A percentile compares a stretch with the other conserved stretches of the same genome.
These are phyloP conservation scores for Solanum ahanhuiri DNA, from an alignment of 257 asterid genomes.

Conservation along the genomic window DNA sequence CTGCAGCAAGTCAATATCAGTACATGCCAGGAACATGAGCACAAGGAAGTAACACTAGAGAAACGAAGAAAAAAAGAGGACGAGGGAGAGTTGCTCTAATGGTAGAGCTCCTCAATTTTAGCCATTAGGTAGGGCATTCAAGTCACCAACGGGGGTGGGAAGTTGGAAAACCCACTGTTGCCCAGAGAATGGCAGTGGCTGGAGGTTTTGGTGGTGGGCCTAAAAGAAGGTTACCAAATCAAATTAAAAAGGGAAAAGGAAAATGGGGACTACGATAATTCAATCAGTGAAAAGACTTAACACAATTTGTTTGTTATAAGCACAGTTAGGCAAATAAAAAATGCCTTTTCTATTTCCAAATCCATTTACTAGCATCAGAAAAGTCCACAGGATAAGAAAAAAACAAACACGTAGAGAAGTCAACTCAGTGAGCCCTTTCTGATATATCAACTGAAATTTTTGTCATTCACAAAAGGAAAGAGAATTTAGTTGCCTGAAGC, in stretches of 20 bases:
- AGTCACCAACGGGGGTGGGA: neutral
- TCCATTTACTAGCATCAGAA: neutral
- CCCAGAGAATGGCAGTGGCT: neutral
- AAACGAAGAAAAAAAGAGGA: neutral
- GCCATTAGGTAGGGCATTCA: neutral
- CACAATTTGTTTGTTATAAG: neutral
- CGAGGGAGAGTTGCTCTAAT: neutral
- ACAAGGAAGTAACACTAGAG: neutral
- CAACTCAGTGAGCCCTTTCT: neutral
- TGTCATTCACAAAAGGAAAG: neutral
- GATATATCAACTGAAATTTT: neutral
- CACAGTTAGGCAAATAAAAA: neutral
- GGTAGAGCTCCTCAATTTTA: neutral
- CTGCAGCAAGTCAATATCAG: slow-evolving; percentile 33
- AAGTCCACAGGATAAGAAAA: neutral
- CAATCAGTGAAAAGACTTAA: neutral
- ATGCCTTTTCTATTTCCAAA: neutral
- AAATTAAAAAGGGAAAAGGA: neutral
- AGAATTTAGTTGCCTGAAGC: neutral
- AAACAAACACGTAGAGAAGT: neutral
- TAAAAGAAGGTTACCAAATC: neutral
- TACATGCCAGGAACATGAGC: neutral
- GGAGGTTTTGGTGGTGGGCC: neutral
- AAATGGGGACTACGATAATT: neutral
- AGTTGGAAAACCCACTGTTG: neutral